Conservation (phyloP, 306 rosid species). For the Casuarina cunninghamiana region DNA sequence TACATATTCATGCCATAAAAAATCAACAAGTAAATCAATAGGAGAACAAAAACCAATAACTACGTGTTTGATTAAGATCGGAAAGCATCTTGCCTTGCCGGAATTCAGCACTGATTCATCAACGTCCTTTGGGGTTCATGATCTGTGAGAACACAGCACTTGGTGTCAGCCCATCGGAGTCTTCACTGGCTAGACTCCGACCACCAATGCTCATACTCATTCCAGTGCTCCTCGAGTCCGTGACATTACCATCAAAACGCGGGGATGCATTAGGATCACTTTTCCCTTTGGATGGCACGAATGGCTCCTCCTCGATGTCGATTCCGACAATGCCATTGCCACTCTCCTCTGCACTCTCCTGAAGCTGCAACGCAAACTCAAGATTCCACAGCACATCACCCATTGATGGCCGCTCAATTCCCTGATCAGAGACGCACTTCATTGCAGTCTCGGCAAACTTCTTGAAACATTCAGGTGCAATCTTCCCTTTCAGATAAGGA, state of each 20-base stretch:
- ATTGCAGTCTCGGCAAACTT: constrained; percentile 96
- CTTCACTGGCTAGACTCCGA: constrained; percentile 95
- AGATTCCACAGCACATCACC: constrained; percentile 99
- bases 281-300: constrained; percentile 59
- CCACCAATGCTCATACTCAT: constrained; percentile 96
- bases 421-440: constrained; percentile 95
- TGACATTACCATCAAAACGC: constrained; percentile 60
- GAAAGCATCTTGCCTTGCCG: constrained; percentile 16
- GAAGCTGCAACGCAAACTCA: constrained; percentile 97
- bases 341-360: constrained; percentile 94
- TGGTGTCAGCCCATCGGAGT: constrained; percentile 95
- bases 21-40: constrained; percentile 29
- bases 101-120: constrained; percentile 27
- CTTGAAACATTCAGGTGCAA: constrained; percentile 87
- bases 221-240: constrained; percentile 90
- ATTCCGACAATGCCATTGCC: constrained; percentile 53
- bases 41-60: constrained; percentile 27
- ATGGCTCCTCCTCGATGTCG: constrained; percentile 55
- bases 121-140: constrained; percentile 99
- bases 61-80: constrained; percentile 21
- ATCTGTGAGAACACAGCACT: constrained; percentile 98
- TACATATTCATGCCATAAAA: constrained; percentile 30
- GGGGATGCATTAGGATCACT: constrained; percentile 52
- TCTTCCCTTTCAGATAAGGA: constrained; percentile 88
- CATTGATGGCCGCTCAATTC: constrained; percentile 98